Conservation (phyloP, 2,329 filamentous ascomycete genomes). For the Raffaelea ambrosiae region DNA sequence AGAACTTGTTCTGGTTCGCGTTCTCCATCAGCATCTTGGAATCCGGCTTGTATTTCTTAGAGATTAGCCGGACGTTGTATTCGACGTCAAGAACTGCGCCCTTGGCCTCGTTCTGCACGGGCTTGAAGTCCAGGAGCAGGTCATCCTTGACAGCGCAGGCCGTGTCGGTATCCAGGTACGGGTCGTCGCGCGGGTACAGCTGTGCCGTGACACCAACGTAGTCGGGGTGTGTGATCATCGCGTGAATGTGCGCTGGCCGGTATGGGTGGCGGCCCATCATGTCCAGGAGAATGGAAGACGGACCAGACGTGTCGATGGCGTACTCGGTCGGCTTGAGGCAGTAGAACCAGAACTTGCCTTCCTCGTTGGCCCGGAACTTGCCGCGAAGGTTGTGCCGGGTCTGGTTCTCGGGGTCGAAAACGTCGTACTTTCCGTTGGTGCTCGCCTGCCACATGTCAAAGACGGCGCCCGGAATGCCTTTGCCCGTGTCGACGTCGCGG, state of each 20-base stretch:
- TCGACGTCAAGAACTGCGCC: slow-evolving; percentile 25
- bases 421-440: slow-evolving; percentile 60
- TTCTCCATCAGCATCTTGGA: slow-evolving; percentile 7
- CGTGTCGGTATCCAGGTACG: slow-evolving; percentile 39
- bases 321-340: slow-evolving; percentile 45
- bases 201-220: slow-evolving; percentile 59
- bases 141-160: slow-evolving; percentile 30
- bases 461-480: slow-evolving; percentile 55
- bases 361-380: slow-evolving; percentile 52
- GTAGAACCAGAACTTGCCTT: slow-evolving; percentile 55
- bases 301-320: slow-evolving; percentile 35
- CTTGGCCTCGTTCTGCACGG: slow-evolving; percentile 18
- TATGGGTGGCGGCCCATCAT: slow-evolving; percentile 48
- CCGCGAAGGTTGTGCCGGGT: slow-evolving; percentile 57
- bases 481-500: slow-evolving; percentile 47
- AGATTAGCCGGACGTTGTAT: slow-evolving; percentile 25
- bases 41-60: slow-evolving; percentile 20
- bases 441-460: slow-evolving; percentile 73
- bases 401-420: slow-evolving; percentile 58
- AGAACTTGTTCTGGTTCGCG: slow-evolving; percentile 8
- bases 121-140: slow-evolving; percentile 27
- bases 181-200: slow-evolving; percentile 53
- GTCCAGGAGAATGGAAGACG: slow-evolving; percentile 40
- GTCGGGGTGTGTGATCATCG: slow-evolving; percentile 42
- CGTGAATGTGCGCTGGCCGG: slow-evolving; percentile 52